Conservation (phyloP, 1,284 basidiomycete genomes). For the Naganishia sp. region DNA sequence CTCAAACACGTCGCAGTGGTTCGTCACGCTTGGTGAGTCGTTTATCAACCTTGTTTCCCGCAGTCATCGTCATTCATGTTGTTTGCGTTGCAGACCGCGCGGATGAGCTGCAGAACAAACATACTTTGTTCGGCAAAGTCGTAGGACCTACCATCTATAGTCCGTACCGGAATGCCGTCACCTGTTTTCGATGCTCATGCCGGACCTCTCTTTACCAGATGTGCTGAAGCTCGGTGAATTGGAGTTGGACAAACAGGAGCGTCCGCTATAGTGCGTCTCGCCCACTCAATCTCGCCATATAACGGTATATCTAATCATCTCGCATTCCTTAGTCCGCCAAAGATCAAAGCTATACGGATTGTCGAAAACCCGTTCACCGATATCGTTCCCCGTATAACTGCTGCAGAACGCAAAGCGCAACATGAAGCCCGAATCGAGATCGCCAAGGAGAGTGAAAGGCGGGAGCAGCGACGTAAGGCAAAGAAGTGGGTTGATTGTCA, state of each 20-base stretch:
- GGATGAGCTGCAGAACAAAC: conserved; percentile 83
- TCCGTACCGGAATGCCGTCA: conserved; percentile 53
- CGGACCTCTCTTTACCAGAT: conserved; percentile 58
- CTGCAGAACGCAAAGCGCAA: conserved; percentile 80
- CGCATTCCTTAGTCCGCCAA: conserved; percentile 68
- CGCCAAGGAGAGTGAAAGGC: conserved; percentile 72
- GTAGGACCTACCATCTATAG: conserved; percentile 76
- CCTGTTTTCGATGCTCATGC: neutral
- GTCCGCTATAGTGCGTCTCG: conserved; percentile 71
- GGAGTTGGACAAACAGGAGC: conserved; percentile 78
- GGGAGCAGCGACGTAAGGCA: conserved; percentile 68
- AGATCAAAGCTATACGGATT: conserved; percentile 78
- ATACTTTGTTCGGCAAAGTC: conserved; percentile 74
- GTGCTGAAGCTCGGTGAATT: conserved; percentile 85
- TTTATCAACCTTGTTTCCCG: neutral
- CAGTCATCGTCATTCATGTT: conserved; percentile 29
- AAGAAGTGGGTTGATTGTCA: conserved; percentile 67
- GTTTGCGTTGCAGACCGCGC: conserved; percentile 65
- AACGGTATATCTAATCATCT: too few species aligned
- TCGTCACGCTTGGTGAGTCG: conserved; percentile 76
- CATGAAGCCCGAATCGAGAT: conserved; percentile 73
- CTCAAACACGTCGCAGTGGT: conserved; percentile 85
- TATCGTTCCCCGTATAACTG: conserved; percentile 94
- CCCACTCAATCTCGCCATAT: neutral
- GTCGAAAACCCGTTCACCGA: conserved; percentile 92